A percentile compares a stretch with the other conserved stretches of the same genome.
Conservation (phyloP, 2,329 filamentous ascomycete genomes). For the Falciphora oryzae region DNA sequence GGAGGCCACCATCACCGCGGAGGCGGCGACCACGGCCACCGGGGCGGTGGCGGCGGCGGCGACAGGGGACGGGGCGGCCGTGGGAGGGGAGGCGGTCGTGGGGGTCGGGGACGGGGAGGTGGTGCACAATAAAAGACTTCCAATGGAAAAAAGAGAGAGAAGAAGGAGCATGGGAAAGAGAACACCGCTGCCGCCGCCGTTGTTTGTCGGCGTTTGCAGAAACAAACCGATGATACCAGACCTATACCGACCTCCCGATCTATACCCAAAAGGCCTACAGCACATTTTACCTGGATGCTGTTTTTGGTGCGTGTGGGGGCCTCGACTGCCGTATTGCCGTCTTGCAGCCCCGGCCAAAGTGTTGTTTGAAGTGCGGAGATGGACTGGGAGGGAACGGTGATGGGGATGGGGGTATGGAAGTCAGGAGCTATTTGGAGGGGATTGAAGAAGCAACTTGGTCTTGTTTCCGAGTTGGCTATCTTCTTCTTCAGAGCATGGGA, state of each 20-base stretch:
- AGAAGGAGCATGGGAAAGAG: no score
- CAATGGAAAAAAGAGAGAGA: neutral
- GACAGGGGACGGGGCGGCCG: constrained; percentile 32
- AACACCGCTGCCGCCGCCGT: neutral
- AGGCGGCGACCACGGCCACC: neutral
- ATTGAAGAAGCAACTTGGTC: neutral
- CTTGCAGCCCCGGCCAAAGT: neutral
- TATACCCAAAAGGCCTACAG: neutral
- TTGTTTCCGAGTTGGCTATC: neutral
- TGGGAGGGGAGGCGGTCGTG: constrained; percentile 18
- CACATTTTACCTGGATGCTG: neutral
- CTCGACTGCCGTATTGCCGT: neutral
- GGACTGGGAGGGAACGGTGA: neutral
- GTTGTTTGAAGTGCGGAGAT: no score
- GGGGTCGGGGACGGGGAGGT: constrained; percentile 4
- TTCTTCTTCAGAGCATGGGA: neutral
- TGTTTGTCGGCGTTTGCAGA: neutral
- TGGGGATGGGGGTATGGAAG: no score
- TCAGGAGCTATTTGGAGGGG: neutral
- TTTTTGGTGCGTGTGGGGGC: no score
- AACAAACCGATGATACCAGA: neutral
- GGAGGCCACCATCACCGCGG: constrained; percentile 13
- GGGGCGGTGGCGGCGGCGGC: constrained; percentile 3
- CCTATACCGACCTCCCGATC: neutral
- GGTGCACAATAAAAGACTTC: neutral